These are phyloP conservation scores for Triticum timopheevii DNA, from an alignment of 176 grass and related monocot species.

Conservation along the genomic window DNA sequence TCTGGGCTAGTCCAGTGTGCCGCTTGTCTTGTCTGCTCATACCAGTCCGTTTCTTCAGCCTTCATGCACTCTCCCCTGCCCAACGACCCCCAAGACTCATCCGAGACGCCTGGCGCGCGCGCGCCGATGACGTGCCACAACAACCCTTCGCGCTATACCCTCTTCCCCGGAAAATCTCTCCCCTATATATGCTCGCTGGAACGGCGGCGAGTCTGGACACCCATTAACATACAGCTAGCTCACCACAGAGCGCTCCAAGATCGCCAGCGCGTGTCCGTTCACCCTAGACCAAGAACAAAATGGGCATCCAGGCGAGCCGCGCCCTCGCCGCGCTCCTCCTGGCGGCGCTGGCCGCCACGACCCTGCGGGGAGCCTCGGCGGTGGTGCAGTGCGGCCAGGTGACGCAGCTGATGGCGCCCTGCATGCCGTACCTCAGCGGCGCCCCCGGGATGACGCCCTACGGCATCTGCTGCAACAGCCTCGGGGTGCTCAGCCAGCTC, in stretches of 20 bases:
- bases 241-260: not conserved
- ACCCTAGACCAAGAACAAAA: not conserved
- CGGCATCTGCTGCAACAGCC: conserved; percentile 55
- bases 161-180: not conserved
- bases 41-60: not conserved
- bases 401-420: conserved; percentile 42
- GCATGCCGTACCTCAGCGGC: conserved; percentile 48
- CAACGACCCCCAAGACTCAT: conserved; percentile 19
- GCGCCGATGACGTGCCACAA: conserved; percentile 6
- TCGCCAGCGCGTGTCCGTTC: not conserved
- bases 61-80: conserved; percentile 21
- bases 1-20: too few species aligned
- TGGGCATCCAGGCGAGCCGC: not conserved
- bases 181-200: not conserved
- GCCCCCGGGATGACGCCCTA: conserved; percentile 46
- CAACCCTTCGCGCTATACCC: not conserved
- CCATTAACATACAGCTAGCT: not conserved
- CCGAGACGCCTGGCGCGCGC: not conserved
- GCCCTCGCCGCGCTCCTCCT: not conserved
- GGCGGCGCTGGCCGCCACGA: not conserved
- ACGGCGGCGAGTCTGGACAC: not conserved
- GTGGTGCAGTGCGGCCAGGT: conserved; percentile 41
- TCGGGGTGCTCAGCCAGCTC: conserved; percentile 44
- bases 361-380: not conserved
- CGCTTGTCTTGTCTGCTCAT: too few species aligned